phyloP scores from a whole-genome alignment of 2,329 filamentous ascomycete genomes.

The Septoria petroselini region DNA sequence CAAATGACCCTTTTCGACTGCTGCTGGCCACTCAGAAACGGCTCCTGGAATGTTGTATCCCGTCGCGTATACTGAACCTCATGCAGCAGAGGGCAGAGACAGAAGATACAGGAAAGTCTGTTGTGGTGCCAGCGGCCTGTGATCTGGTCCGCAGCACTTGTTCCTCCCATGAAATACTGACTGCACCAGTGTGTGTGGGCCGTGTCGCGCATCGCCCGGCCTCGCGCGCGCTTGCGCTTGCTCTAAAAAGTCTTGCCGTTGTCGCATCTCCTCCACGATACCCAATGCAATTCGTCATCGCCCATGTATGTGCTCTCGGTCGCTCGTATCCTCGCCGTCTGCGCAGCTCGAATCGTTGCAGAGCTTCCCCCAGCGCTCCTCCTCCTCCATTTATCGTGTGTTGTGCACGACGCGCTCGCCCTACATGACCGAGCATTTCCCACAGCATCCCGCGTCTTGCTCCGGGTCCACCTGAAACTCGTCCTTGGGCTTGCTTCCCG shows the following conservation, averaged over 20 bases:
- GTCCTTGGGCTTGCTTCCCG: slow-evolving; percentile 45
- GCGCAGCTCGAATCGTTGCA: neutral
- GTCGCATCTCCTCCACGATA: slow-evolving; percentile 4
- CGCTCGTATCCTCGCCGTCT: neutral
- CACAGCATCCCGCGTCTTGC: slow-evolving; percentile 70
- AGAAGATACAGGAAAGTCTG: too few relatives aligned
- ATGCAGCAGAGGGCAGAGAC: too few relatives aligned
- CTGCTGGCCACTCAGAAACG: too few relatives aligned
- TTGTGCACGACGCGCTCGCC: slow-evolving; percentile 2
- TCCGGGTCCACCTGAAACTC: slow-evolving; percentile 68
- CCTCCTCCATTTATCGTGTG: slow-evolving; percentile 8
- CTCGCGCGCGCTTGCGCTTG: slow-evolving; percentile 5
- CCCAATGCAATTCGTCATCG: slow-evolving; percentile 14
- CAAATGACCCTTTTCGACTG: too few relatives aligned
- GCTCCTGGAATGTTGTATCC: too few relatives aligned
- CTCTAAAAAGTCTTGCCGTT: neutral
- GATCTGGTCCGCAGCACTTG: too few relatives aligned
- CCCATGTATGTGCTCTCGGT: slow-evolving; percentile 3
- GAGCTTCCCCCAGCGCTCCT: slow-evolving; percentile 3
- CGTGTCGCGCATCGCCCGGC: neutral
- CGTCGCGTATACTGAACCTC: too few relatives aligned
- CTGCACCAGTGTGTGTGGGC: neutral
- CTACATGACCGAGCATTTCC: slow-evolving; percentile 87
- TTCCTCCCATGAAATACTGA: too few relatives aligned
- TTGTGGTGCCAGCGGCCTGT: too few relatives aligned